These are phyloP conservation scores for Coleophoma crateriformis DNA, from an alignment of 2,329 filamentous ascomycete genomes.

Conservation along the genomic window DNA sequence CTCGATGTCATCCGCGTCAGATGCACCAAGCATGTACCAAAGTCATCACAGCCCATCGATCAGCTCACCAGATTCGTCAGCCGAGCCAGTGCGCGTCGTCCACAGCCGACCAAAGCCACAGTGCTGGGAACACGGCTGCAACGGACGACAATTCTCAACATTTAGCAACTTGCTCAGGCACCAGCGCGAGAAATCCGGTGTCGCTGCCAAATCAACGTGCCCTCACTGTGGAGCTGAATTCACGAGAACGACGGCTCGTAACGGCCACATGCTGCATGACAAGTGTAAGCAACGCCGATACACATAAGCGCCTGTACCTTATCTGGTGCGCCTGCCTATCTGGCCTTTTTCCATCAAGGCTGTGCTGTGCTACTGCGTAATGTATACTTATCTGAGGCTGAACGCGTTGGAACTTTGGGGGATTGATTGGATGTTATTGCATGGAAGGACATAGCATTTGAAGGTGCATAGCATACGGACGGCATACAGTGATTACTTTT, in stretches of 20 bases:
- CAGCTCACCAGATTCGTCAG: constrained; percentile 31
- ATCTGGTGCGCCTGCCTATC: too few species aligned
- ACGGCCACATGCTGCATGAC: constrained; percentile 80
- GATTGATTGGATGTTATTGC: too few species aligned
- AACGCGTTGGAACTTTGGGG: too few species aligned
- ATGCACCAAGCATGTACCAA: constrained; percentile 21
- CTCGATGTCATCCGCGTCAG: constrained; percentile 22
- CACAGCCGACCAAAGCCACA: constrained; percentile 85
- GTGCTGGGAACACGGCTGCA: constrained; percentile 96
- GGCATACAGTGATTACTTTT: too few species aligned
- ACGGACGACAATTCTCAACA: constrained; percentile 90
- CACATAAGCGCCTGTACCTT: constrained; percentile 22
- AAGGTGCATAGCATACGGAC: too few species aligned
- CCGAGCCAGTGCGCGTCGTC: constrained; percentile 58
- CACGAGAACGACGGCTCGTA: constrained; percentile 80
- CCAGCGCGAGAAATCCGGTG: constrained; percentile 90
- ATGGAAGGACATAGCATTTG: too few species aligned
- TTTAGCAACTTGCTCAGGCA: constrained; percentile 93
- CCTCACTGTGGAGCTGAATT: constrained; percentile 92
- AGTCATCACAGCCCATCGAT: constrained; percentile 27
- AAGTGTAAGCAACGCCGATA: constrained; percentile 78
- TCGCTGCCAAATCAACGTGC: constrained; percentile 82
- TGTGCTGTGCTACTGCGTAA: too few species aligned
- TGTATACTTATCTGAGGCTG: too few species aligned
- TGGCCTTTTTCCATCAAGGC: too few species aligned